phyloP scores from a whole-genome alignment of 768 basidiomycete genomes.

The Agrocybe chaxingu region DNA sequence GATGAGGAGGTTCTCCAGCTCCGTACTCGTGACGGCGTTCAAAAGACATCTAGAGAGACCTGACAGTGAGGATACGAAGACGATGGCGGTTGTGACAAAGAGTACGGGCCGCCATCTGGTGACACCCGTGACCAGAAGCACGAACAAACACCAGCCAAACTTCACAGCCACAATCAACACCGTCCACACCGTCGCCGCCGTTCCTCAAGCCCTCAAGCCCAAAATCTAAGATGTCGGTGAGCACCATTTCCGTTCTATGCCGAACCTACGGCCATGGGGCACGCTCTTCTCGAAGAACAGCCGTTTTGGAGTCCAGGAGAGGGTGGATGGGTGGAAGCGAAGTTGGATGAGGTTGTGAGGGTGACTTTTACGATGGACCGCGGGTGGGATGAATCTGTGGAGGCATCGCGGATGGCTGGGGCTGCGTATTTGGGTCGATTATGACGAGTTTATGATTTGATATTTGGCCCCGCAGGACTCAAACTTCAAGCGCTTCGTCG shows the following conservation, averaged over 20 bases:
- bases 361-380: neutral
- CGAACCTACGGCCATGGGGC: slow-evolving; percentile 13
- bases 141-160: no score
- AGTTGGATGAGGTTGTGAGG: slow-evolving; percentile 14
- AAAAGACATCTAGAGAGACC: no score
- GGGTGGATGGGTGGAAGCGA: slow-evolving; percentile 21
- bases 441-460: slow-evolving; percentile 6
- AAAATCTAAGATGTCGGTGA: slow-evolving; percentile 30
- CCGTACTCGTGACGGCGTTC: no score
- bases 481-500: slow-evolving; percentile 95
- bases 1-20: no score
- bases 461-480: slow-evolving; percentile 58
- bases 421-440: slow-evolving; percentile 3
- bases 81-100: no score
- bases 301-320: slow-evolving; percentile 4
- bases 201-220: slow-evolving; percentile 25
- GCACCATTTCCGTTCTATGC: slow-evolving; percentile 12
- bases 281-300: slow-evolving; percentile 3
- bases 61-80: no score
- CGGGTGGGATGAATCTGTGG: neutral
- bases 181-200: slow-evolving; percentile 20
- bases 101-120: no score
- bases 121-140: no score
- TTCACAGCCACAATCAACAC: slow-evolving; percentile 8
- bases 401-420: slow-evolving; percentile 4